Evolutionary conservation across 192 early-diverging fungal species (phyloP).

Genomic region (Funneliformis mosseae): DNA sequence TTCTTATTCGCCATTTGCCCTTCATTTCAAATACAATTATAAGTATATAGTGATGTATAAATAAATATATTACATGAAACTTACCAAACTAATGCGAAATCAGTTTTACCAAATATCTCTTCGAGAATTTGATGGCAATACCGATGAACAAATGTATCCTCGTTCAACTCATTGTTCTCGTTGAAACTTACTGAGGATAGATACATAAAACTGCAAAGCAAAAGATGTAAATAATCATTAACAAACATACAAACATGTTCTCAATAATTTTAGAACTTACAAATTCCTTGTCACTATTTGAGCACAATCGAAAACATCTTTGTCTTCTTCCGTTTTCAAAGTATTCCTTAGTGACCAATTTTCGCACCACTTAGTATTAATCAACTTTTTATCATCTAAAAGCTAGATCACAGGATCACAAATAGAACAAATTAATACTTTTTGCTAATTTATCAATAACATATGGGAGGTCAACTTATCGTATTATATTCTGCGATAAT

Average conservation of each 20-base stretch:
- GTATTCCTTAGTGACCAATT: slow-evolving; percentile 12
- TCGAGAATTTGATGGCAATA: slow-evolving; percentile 19
- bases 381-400: slow-evolving; percentile 26
- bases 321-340: slow-evolving; percentile 4
- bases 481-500: slow-evolving; percentile 1
- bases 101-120: slow-evolving; percentile 20
- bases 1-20: neutral
- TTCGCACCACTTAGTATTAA: neutral
- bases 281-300: slow-evolving; percentile 16
- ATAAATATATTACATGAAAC: neutral
- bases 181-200: slow-evolving; percentile 18
- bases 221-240: neutral
- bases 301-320: slow-evolving; percentile 7
- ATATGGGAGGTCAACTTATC: slow-evolving; percentile 6
- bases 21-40: slow-evolving; percentile 12
- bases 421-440: slow-evolving; percentile 25
- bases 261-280: slow-evolving; percentile 24
- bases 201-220: slow-evolving; percentile 22
- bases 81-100: slow-evolving; percentile 18
- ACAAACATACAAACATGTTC: slow-evolving; percentile 4
- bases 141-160: slow-evolving; percentile 15
- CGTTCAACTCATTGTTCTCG: slow-evolving; percentile 20
- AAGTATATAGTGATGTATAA: neutral
- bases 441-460: too few relatives aligned
- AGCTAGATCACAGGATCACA: slow-evolving; percentile 15